A percentile compares a stretch with the other conserved stretches of the same genome.
phyloP scores from a whole-genome alignment of 352 stramenopile genomes.

The Aphanomyces euteiches region DNA sequence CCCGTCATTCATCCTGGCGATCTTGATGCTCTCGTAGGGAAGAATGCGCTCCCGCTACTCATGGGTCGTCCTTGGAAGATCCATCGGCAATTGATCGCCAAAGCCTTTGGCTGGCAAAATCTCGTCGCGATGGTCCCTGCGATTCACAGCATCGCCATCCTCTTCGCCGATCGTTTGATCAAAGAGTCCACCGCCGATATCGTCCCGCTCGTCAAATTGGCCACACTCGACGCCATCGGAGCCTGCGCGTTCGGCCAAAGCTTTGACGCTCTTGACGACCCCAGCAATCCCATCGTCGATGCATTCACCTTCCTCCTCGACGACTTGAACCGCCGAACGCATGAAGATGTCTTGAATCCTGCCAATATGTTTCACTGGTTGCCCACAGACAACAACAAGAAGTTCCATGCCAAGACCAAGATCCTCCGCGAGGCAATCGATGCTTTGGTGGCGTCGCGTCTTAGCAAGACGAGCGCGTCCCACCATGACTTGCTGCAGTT shows the following conservation, averaged over 20 bases:
- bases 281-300: neutral
- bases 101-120: slow-evolving; percentile 18
- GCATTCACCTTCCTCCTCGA: slow-evolving; percentile 21
- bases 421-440: slow-evolving; percentile 15
- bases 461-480: neutral
- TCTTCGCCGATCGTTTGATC: neutral
- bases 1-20: no score
- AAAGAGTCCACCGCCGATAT: neutral
- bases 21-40: neutral
- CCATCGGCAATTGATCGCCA: slow-evolving; percentile 13
- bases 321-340: slow-evolving; percentile 3
- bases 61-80: slow-evolving; percentile 6
- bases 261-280: neutral
- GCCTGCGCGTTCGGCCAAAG: neutral
- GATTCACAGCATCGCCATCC: neutral
- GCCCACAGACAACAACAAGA: neutral
- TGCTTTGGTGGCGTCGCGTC: neutral
- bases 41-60: neutral
- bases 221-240: slow-evolving; percentile 1
- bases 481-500: slow-evolving; percentile 30
- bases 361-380: slow-evolving; percentile 11
- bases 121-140: neutral
- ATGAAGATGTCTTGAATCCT: slow-evolving; percentile 1
- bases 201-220: slow-evolving; percentile 2
- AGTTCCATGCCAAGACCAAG: neutral